These are phyloP conservation scores for Lepidium aucheri DNA, from an alignment of 345 rosid species.

Conservation along the genomic window DNA sequence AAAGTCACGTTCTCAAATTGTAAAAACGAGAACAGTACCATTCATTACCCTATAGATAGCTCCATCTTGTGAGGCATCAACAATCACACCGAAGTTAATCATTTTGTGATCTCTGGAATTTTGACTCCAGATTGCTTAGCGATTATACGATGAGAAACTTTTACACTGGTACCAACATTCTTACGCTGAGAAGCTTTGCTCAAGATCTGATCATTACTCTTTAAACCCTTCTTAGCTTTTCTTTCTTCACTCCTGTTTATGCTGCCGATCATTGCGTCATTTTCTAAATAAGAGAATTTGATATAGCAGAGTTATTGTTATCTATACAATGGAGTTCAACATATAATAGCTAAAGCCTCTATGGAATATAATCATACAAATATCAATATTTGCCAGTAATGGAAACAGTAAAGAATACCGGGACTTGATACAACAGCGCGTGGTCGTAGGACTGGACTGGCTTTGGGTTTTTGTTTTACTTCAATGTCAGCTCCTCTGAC, in stretches of 20 bases:
- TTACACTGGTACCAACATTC: conserved; percentile 1
- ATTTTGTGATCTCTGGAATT: neutral
- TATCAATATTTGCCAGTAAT: neutral
- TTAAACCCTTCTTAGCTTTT: conserved; percentile 16
- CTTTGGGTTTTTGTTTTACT: neutral
- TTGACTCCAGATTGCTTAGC: neutral
- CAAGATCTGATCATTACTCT: neutral
- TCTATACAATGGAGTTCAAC: neutral
- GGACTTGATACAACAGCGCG: conserved; percentile 30
- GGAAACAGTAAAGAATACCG: conserved; percentile 4
- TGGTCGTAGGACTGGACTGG: conserved; percentile 20
- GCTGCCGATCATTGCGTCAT: conserved; percentile 24
- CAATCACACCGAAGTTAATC: neutral
- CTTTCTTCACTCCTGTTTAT: conserved; percentile 22
- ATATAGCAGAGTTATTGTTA: neutral
- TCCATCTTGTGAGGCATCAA: neutral
- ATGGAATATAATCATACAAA: neutral
- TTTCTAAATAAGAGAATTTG: neutral
- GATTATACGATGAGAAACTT: neutral
- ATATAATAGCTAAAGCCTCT: neutral
- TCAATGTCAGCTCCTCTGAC: neutral
- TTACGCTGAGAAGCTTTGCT: conserved; percentile 11
- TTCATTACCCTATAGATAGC: neutral
- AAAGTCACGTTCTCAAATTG: neutral
- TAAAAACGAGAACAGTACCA: neutral